Base-by-base conservation (phyloP, 129 eudicot species). In the Saposhnikovia divaricata region DNA sequence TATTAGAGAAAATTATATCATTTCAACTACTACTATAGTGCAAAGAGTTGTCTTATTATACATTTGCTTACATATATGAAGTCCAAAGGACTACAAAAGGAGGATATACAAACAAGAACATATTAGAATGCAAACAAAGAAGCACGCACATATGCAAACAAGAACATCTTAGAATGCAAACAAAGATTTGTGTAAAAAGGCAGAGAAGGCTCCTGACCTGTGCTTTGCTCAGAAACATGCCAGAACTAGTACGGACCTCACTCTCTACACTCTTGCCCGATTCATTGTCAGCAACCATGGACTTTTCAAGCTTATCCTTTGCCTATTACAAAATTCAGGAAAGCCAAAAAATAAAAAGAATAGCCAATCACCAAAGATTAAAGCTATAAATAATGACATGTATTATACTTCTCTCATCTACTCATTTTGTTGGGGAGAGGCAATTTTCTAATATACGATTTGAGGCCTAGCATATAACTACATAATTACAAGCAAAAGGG, bases 271-370 rank as follows among this genome's bases (percentile, higher is more conserved):
- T 93, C 90, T 93, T 90, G 65, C 98, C 98, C 1, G 97, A 84
- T 39, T 87, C 90, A 86, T 80, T 80, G 79, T 93, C 98, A 13
- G 97, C 90, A 71, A 93, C 98, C 98, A 93, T 93, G 66, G 98
- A 93, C 78, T 93, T 93, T 81, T 88, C 84, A 77, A 93, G 86
- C 84, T 87, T 93, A 84, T 84, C 92, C 84, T 82, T 88, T 10
- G 98, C 97, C 98, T 93, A 78, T 39, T 78, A 72, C 31, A 63
- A 83, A 50, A 74, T n/a, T 43, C 73, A 82, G 84, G 40, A 80
- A 76, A 80, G 18, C 53, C 53, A 74, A 66, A 40, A 71, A 80
- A 76, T 70, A 43, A 80, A 76, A 76, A 43, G 38, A 21, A 68
- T 5, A 74, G 5, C 14, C 31, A 11, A 31, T 14, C 73, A 61